Conservation (phyloP, 2,329 filamentous ascomycete species). For the Sclerotinia spermophila region DNA sequence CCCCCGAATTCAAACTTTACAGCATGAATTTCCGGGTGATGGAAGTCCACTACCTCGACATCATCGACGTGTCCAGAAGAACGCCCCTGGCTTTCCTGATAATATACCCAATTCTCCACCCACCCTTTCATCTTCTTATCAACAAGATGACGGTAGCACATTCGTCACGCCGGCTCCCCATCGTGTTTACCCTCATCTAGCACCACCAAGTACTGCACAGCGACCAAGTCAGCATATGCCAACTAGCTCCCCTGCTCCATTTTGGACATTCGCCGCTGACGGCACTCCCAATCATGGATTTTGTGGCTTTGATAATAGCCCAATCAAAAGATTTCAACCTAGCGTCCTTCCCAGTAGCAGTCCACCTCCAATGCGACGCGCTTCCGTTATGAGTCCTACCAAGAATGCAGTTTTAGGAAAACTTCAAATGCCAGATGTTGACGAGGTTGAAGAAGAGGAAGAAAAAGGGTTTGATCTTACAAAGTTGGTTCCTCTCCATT, state of each 20-base stretch:
- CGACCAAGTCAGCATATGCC: slow-evolving; percentile 82
- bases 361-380: slow-evolving; percentile 42
- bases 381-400: slow-evolving; percentile 32
- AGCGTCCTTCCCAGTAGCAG: slow-evolving; percentile 53
- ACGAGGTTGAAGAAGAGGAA: slow-evolving; percentile 34
- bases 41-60: slow-evolving; percentile 59
- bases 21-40: slow-evolving; percentile 41
- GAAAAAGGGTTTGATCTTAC: slow-evolving; percentile 34
- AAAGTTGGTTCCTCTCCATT: slow-evolving; percentile 26
- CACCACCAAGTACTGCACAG: slow-evolving; percentile 76
- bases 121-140: slow-evolving; percentile 58
- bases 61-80: slow-evolving; percentile 44
- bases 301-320: slow-evolving; percentile 54
- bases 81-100: slow-evolving; percentile 46
- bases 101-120: slow-evolving; percentile 55
- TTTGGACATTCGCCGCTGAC: slow-evolving; percentile 80
- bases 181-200: slow-evolving; percentile 68
- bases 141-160: slow-evolving; percentile 56
- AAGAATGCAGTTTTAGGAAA: slow-evolving; percentile 26
- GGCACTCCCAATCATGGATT: slow-evolving; percentile 61
- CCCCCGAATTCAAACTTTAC: slow-evolving; percentile 37
- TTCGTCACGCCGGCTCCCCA: slow-evolving; percentile 71
- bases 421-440: slow-evolving; percentile 25
- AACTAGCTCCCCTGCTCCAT: slow-evolving; percentile 78
- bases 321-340: slow-evolving; percentile 45